Conservation (phyloP, 495 filamentous ascomycete genomes). For the Penicillium lividum region DNA sequence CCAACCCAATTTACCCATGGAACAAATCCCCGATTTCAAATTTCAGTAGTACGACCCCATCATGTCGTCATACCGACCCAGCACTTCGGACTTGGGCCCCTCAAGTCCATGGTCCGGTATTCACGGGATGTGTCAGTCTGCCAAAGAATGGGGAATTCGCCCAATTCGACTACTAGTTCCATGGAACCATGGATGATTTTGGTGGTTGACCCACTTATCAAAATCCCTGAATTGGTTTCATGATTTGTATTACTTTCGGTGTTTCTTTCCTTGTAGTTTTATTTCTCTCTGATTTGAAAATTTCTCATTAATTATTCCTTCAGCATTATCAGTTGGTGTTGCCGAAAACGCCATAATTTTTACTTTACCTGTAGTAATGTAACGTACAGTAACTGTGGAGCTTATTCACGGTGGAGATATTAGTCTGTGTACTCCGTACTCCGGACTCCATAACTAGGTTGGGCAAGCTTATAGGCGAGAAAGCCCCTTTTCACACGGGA, state of each 20-base stretch:
- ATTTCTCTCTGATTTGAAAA: too few relatives aligned
- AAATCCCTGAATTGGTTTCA: not conserved
- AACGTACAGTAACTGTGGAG: not conserved
- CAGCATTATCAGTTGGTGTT: not conserved
- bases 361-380: not conserved
- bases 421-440: not conserved
- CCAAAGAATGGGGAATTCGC: conserved; percentile 13
- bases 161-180: conserved; percentile 18
- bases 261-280: too few relatives aligned
- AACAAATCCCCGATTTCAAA: not conserved
- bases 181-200: conserved; percentile 14
- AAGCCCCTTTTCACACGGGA: not conserved
- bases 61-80: conserved; percentile 29
- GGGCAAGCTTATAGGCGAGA: not conserved
- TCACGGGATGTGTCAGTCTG: conserved; percentile 20
- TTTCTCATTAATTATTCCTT: too few relatives aligned
- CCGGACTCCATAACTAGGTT: too few relatives aligned
- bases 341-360: not conserved
- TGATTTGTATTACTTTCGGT: too few relatives aligned
- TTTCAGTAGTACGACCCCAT: not conserved
- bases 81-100: conserved; percentile 18
- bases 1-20: not conserved
- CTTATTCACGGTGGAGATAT: not conserved
- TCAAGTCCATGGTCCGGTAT: conserved; percentile 17
- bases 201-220: conserved; percentile 10